A percentile compares a stretch with the other conserved stretches of the same genome.
These are phyloP conservation scores for Nicotiana otophora DNA, from an alignment of 257 asterid species.

Conservation along the genomic window DNA sequence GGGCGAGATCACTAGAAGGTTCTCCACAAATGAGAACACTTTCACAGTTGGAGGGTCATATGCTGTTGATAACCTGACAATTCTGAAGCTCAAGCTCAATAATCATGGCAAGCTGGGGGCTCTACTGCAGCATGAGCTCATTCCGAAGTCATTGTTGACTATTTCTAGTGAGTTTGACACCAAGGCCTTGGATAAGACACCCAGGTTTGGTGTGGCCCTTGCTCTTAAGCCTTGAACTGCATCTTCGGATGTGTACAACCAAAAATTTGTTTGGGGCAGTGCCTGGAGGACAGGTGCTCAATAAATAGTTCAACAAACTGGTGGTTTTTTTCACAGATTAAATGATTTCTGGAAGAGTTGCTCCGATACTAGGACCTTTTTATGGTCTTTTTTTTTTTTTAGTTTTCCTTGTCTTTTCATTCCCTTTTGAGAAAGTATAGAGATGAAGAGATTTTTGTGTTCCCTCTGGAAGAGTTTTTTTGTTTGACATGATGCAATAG, in stretches of 20 bases:
- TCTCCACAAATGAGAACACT: constrained; percentile 75
- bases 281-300: constrained; percentile 21
- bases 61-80: constrained; percentile 57
- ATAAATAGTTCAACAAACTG: constrained; percentile 32
- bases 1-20: constrained; percentile 58
- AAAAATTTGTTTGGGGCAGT: constrained; percentile 17
- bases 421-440: background rate
- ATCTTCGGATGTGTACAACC: constrained; percentile 8
- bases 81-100: constrained; percentile 64
- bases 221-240: constrained; percentile 53
- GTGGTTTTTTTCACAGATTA: constrained; percentile 16
- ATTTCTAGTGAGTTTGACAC: constrained; percentile 73
- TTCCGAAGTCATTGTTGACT: constrained; percentile 56
- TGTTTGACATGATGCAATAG: background rate
- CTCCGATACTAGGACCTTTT: constrained; percentile 11
- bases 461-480: background rate
- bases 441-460: background rate
- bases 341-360: constrained; percentile 18
- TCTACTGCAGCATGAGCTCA: constrained; percentile 63
- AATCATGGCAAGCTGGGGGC: constrained; percentile 67
- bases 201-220: constrained; percentile 61
- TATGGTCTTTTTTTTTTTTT: background rate
- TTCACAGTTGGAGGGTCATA: constrained; percentile 73
- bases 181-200: constrained; percentile 76
- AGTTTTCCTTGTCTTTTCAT: background rate